Conservation (phyloP, 805 yeast genomes). For the Wickerhamiella azymoides region DNA sequence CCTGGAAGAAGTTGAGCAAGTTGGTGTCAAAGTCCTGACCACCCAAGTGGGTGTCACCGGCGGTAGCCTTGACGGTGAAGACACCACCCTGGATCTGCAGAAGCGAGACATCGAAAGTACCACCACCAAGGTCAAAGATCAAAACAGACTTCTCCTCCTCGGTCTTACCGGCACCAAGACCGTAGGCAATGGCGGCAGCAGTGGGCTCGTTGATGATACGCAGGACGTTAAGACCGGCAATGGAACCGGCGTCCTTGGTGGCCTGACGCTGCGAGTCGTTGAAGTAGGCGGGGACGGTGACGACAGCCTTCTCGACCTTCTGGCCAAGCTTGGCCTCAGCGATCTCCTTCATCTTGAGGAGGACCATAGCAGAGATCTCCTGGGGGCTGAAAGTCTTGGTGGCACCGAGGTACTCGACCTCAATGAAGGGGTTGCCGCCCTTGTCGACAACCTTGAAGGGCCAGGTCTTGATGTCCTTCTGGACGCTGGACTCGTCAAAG, state of each 20-base stretch:
- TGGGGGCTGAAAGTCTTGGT: slow-evolving; percentile 81
- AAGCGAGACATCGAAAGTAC: slow-evolving; percentile 94
- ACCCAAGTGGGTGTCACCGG: slow-evolving; percentile 90
- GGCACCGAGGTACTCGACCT: slow-evolving; percentile 78
- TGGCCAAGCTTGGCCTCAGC: slow-evolving; percentile 88
- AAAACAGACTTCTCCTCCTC: slow-evolving; percentile 75
- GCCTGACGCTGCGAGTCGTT: slow-evolving; percentile 89
- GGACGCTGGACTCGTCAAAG: slow-evolving; percentile 79
- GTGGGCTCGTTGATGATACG: slow-evolving; percentile 88
- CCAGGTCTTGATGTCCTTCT: slow-evolving; percentile 72
- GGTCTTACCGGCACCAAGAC: slow-evolving; percentile 68
- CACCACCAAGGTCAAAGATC: slow-evolving; percentile 96
- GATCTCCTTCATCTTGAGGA: slow-evolving; percentile 96
- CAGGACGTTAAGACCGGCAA: slow-evolving; percentile 82
- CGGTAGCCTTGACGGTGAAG: slow-evolving; percentile 92
- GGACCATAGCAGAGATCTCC: slow-evolving; percentile 84
- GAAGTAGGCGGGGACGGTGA: slow-evolving; percentile 82
- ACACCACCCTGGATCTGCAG: slow-evolving; percentile 96
- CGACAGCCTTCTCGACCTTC: slow-evolving; percentile 77
- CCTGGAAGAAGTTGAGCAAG: slow-evolving; percentile 83
- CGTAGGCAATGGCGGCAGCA: slow-evolving; percentile 90
- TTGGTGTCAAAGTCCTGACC: slow-evolving; percentile 97
- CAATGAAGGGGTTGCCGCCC: slow-evolving; percentile 94
- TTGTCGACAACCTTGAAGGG: slow-evolving; percentile 80
- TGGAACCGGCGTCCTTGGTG: slow-evolving; percentile 94